phyloP scores from a whole-genome alignment of 257 asterid species.

The Mitragyna speciosa region DNA sequence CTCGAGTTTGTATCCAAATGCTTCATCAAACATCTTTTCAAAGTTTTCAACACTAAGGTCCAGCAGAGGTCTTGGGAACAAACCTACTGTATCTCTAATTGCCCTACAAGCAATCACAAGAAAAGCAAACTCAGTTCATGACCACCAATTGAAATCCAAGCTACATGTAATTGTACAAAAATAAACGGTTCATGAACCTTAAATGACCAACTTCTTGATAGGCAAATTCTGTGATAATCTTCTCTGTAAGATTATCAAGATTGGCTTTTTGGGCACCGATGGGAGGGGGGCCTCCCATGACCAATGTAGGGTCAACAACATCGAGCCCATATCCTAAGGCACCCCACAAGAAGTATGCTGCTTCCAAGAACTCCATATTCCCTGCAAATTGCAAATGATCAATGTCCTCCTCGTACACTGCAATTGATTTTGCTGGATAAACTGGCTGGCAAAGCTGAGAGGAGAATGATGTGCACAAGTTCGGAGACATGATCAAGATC shows the following conservation, averaged over 20 bases:
- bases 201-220: neutral
- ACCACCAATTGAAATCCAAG: neutral
- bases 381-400: constrained; percentile 39
- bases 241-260: neutral
- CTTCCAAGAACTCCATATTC: constrained; percentile 48
- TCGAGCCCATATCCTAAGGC: constrained; percentile 51
- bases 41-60: constrained; percentile 41
- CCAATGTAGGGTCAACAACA: constrained; percentile 26
- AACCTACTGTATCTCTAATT: constrained; percentile 36
- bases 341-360: constrained; percentile 37
- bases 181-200: neutral
- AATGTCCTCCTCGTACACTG: constrained; percentile 16
- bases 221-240: neutral
- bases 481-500: neutral
- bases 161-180: no score
- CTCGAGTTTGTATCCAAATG: constrained; percentile 39
- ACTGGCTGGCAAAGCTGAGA: constrained; percentile 5
- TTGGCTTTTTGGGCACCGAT: neutral
- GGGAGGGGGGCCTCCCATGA: constrained; percentile 1
- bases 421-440: constrained; percentile 8
- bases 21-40: constrained; percentile 37
- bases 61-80: constrained; percentile 45
- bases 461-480: neutral
- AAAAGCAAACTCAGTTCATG: neutral
- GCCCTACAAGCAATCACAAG: constrained; percentile 27